Conservation (phyloP, 192 early-diverging fungal genomes). For the Podila verticillata region DNA sequence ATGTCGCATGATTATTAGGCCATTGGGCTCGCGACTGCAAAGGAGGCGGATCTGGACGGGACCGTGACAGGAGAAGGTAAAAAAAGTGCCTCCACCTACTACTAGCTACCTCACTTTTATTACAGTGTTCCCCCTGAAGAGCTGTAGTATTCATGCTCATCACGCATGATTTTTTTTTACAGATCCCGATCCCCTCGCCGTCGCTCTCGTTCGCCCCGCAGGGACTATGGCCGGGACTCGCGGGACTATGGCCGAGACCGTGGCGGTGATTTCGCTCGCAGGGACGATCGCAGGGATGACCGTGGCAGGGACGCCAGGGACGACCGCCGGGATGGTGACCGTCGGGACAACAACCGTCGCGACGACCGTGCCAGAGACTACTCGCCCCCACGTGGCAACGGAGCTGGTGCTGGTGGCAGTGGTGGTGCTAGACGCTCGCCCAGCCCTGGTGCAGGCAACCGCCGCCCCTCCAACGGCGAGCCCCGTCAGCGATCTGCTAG, state of each 20-base stretch:
- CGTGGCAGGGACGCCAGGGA: not conserved
- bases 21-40: constrained; percentile 29
- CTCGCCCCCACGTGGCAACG: not conserved
- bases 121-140: not conserved
- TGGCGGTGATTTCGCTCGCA: not conserved
- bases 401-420: not conserved
- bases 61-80: constrained; percentile 28
- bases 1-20: constrained; percentile 1
- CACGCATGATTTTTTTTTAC: not conserved
- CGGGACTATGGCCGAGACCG: not conserved
- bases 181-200: constrained; percentile 25
- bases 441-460: not conserved
- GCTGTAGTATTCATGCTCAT: not conserved
- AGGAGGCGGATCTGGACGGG: constrained; percentile 18
- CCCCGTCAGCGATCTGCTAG: not conserved
- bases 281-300: constrained; percentile 16
- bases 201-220: constrained; percentile 11
- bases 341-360: constrained; percentile 11
- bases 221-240: constrained; percentile 8
- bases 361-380: constrained; percentile 2
- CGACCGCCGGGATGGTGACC: constrained; percentile 14
- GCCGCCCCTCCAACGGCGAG: not conserved
- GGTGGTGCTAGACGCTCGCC: constrained; percentile 18
- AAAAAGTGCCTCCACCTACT: too few relatives aligned
- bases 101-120: too few relatives aligned